phyloP scores from a whole-genome alignment of 345 rosid genomes.

The Barbarea vulgaris region DNA sequence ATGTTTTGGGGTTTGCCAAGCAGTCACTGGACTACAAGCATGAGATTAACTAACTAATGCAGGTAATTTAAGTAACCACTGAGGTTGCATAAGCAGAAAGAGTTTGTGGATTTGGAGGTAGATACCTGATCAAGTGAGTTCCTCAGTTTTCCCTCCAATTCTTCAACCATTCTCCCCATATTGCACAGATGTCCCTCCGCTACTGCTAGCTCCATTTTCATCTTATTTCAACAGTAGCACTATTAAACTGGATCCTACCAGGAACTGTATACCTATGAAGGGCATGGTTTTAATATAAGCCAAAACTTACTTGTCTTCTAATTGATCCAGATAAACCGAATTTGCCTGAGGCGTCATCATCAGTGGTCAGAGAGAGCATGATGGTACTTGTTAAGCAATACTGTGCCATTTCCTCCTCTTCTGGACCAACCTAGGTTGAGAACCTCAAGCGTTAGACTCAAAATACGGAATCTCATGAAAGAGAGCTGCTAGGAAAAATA shows the following conservation, averaged over 20 bases:
- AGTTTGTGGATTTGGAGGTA: not conserved
- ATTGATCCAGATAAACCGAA: constrained; percentile 93
- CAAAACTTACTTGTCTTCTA: constrained; percentile 77
- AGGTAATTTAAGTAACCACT: too few relatives aligned
- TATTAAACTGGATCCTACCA: not conserved
- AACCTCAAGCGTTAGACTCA: not conserved
- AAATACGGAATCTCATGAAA: not conserved
- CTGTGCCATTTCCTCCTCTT: constrained; percentile 74
- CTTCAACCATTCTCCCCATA: constrained; percentile 99
- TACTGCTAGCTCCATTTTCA: constrained; percentile 82
- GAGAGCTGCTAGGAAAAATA: not conserved
- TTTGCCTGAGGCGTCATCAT: constrained; percentile 71
- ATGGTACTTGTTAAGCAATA: constrained; percentile 96
- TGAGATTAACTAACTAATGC: not conserved
- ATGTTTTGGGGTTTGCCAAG: not conserved
- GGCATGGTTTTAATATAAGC: not conserved
- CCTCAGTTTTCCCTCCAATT: constrained; percentile 93
- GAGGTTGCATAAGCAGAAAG: constrained; percentile 1
- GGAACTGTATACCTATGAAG: not conserved
- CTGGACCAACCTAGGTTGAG: constrained; percentile 75
- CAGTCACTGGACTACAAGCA: not conserved
- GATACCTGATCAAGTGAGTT: constrained; percentile 95
- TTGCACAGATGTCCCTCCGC: constrained; percentile 95
- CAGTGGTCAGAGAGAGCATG: constrained; percentile 93
- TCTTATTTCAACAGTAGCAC: constrained; percentile 46